Percentiles rank a stretch among this genome's conserved stretches.
These are phyloP conservation scores for Neurospora sp. DNA, from an alignment of 495 filamentous ascomycete species.

Conservation along the genomic window DNA sequence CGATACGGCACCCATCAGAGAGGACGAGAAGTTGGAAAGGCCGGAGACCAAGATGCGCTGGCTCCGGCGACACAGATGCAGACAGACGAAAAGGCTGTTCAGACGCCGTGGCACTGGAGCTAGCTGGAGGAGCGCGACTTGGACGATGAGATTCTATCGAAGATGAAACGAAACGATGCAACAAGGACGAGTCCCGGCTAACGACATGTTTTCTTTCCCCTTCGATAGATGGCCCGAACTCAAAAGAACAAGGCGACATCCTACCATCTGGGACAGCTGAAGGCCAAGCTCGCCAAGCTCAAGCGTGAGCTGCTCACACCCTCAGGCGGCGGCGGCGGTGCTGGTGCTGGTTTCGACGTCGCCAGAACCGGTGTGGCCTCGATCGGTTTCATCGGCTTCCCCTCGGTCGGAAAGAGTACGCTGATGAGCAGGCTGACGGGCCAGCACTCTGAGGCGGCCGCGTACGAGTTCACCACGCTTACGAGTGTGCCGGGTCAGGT, in stretches of 20 bases:
- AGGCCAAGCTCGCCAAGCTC: conserved; percentile 96
- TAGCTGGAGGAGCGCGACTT: background rate
- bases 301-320: conserved; percentile 93
- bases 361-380: conserved; percentile 95
- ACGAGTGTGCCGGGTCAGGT: conserved; percentile 97
- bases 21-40: background rate
- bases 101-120: background rate
- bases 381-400: conserved; percentile 81
- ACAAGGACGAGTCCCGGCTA: background rate
- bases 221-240: conserved; percentile 72
- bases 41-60: background rate
- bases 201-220: background rate
- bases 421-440: conserved; percentile 91
- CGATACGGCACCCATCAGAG: background rate
- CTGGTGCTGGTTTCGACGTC: conserved; percentile 92
- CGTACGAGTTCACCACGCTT: conserved; percentile 97
- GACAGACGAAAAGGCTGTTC: background rate
- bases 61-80: background rate
- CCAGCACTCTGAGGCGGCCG: conserved; percentile 92
- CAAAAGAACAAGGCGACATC: conserved; percentile 98
- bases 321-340: conserved; percentile 64
- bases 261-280: conserved; percentile 79
- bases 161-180: background rate
- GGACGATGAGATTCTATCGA: conserved; percentile 8
- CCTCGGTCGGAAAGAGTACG: conserved; percentile 96